Conservation (phyloP, 2,329 filamentous ascomycete genomes). For the Monosporascus sp. region DNA sequence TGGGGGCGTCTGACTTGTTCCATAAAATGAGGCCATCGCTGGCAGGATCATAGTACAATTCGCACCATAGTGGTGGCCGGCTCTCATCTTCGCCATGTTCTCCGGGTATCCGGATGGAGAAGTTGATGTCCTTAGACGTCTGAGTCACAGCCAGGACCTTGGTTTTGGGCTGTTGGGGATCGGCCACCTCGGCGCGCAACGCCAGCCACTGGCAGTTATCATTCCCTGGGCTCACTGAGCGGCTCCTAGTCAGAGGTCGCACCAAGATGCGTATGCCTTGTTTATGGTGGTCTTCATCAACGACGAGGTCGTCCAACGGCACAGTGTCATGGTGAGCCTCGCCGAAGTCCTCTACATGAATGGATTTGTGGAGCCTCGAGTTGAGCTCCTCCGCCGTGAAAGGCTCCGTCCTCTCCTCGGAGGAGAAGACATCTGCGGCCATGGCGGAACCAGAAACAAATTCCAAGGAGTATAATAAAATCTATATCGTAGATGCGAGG, state of each 20-base stretch:
- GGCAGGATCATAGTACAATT: constrained; percentile 55
- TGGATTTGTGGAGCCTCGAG: constrained; percentile 37
- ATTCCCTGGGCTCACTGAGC: constrained; percentile 51
- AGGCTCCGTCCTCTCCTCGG: constrained; percentile 53
- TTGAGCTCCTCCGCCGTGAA: constrained; percentile 54
- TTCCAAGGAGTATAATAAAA: not conserved
- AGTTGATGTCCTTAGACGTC: constrained; percentile 56
- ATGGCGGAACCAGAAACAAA: constrained; percentile 29
- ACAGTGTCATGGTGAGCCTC: constrained; percentile 37
- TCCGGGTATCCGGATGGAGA: constrained; percentile 51
- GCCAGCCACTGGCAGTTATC: constrained; percentile 55
- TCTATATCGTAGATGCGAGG: not conserved
- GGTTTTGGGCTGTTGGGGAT: constrained; percentile 46
- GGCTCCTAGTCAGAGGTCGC: constrained; percentile 47
- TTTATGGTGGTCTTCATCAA: constrained; percentile 48
- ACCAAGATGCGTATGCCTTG: constrained; percentile 55
- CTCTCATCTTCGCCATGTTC: constrained; percentile 38
- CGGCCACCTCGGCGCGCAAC: constrained; percentile 49
- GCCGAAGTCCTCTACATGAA: constrained; percentile 41
- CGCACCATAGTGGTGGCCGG: constrained; percentile 51
- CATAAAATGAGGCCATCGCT: constrained; percentile 54
- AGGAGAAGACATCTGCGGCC: constrained; percentile 38
- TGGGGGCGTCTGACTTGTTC: constrained; percentile 51
- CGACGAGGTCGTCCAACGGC: constrained; percentile 48
- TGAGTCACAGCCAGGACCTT: constrained; percentile 57